Evolutionary conservation across 2,329 filamentous ascomycete genomes (phyloP).

Genomic region (Curvularia eragrostidis): DNA sequence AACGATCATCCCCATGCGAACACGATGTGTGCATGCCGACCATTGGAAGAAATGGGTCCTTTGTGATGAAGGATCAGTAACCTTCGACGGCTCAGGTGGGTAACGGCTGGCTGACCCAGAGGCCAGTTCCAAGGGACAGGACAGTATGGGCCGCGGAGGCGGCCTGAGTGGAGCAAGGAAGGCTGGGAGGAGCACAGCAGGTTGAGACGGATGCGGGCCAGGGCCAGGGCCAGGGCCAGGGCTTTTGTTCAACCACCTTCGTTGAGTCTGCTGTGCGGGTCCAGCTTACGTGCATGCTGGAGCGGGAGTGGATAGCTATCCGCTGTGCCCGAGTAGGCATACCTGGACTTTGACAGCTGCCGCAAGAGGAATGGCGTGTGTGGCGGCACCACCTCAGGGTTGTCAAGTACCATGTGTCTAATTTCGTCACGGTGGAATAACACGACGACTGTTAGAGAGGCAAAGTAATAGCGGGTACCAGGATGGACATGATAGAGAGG

Average conservation of each 20-base stretch:
- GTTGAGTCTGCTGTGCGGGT: conserved; percentile 9
- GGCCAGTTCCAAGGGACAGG: conserved; percentile 13
- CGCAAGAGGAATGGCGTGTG: conserved; percentile 11
- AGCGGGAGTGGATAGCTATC: conserved; percentile 15
- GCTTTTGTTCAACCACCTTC: background rate
- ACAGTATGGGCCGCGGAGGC: conserved; percentile 9
- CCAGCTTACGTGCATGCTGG: conserved; percentile 22
- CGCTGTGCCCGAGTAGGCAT: conserved; percentile 22
- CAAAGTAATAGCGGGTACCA: conserved; percentile 20
- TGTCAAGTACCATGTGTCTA: conserved; percentile 18
- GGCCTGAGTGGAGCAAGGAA: conserved; percentile 12
- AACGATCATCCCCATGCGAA: conserved; percentile 16
- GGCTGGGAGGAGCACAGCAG: conserved; percentile 11
- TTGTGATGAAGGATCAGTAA: conserved; percentile 22
- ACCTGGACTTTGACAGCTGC: conserved; percentile 17
- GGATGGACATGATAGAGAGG: conserved; percentile 21
- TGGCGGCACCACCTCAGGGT: conserved; percentile 8
- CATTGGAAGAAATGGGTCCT: conserved; percentile 9
- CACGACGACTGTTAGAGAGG: conserved; percentile 18
- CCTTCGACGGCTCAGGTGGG: conserved; percentile 16
- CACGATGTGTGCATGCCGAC: conserved; percentile 14
- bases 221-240: conserved; percentile 11
- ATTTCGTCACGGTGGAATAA: conserved; percentile 7
- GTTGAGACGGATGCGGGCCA: conserved; percentile 7
- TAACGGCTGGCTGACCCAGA: conserved; percentile 12